phyloP scores from a whole-genome alignment of 176 grass and related monocot genomes.

The Leersia perrieri region DNA sequence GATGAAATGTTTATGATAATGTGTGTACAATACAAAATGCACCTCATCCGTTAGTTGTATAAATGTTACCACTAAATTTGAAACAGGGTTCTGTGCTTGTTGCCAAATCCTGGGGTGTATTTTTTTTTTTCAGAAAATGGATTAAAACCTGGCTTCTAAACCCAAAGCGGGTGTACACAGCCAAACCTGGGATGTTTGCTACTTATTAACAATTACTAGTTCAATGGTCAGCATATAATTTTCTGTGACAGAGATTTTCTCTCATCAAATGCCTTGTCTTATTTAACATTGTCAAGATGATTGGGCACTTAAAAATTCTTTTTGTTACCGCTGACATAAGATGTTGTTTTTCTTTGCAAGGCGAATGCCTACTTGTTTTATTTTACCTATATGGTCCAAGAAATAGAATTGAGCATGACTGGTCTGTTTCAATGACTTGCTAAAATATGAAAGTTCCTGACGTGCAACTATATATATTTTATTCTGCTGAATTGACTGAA shows the following conservation, averaged over 20 bases:
- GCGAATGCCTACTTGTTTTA: constrained; percentile 6
- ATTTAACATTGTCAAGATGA: constrained; percentile 27
- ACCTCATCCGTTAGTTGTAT: not conserved
- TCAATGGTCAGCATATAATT: not conserved
- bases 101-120: too few species aligned
- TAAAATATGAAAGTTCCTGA: constrained; percentile 20
- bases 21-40: not conserved
- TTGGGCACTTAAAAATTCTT: not conserved
- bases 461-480: constrained; percentile 1
- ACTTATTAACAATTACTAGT: not conserved
- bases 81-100: not conserved
- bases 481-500: constrained; percentile 5
- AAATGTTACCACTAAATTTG: not conserved
- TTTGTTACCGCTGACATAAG: not conserved
- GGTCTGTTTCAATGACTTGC: constrained; percentile 2
- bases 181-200: not conserved
- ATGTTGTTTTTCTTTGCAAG: not conserved
- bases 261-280: constrained; percentile 1
- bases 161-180: too few species aligned
- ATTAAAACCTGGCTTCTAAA: too few species aligned
- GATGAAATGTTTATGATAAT: not conserved
- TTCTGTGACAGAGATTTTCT: not conserved
- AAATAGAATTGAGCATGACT: not conserved
- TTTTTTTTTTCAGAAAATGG: too few species aligned
- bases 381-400: constrained; percentile 14